These are phyloP conservation scores for Ogataea allantospora DNA, from an alignment of 805 yeast genomes.

Conservation along the genomic window DNA sequence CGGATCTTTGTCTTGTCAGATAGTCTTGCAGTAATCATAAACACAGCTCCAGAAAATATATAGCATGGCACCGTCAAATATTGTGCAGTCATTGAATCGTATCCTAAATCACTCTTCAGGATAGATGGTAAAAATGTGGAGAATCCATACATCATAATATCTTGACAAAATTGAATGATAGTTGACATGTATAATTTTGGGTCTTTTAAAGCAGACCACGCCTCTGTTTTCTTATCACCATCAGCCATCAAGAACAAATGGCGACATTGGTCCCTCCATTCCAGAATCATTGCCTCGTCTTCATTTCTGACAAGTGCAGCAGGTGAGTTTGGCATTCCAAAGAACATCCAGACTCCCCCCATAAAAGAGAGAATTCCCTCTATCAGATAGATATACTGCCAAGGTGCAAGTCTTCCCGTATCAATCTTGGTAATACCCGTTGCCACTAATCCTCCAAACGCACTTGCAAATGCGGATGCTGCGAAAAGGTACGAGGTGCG, in stretches of 20 bases:
- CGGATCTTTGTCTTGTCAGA: constrained; percentile 31
- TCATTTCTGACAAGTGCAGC: constrained; percentile 8
- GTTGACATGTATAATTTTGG: constrained; percentile 36
- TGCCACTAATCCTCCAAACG: constrained; percentile 22
- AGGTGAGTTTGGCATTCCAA: constrained; percentile 15
- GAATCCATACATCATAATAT: constrained; percentile 42
- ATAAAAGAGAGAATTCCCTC: constrained; percentile 15
- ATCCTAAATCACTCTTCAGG: constrained; percentile 34
- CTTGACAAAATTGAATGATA: constrained; percentile 45
- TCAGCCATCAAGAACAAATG: constrained; percentile 10
- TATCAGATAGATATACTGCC: constrained; percentile 22
- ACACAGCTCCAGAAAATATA: constrained; percentile 32
- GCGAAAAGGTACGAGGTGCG: constrained; percentile 18
- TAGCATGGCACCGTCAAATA: constrained; percentile 42
- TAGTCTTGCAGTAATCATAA: constrained; percentile 25
- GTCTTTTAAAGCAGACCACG: constrained; percentile 35
- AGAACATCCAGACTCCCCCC: constrained; percentile 10
- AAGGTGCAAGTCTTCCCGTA: constrained; percentile 17
- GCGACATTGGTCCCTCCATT: constrained; percentile 8
- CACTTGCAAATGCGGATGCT: constrained; percentile 19
- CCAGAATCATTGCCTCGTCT: constrained; percentile 11
- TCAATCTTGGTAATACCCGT: constrained; percentile 20
- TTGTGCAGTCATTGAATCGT: constrained; percentile 34
- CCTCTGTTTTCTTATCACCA: constrained; percentile 13
- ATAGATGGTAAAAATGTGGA: constrained; percentile 42